Evolutionary conservation across 2,329 filamentous ascomycete genomes (phyloP), one percentile per base, ranked within the genome.

Genomic region (Epichloe coenophiala): DNA sequence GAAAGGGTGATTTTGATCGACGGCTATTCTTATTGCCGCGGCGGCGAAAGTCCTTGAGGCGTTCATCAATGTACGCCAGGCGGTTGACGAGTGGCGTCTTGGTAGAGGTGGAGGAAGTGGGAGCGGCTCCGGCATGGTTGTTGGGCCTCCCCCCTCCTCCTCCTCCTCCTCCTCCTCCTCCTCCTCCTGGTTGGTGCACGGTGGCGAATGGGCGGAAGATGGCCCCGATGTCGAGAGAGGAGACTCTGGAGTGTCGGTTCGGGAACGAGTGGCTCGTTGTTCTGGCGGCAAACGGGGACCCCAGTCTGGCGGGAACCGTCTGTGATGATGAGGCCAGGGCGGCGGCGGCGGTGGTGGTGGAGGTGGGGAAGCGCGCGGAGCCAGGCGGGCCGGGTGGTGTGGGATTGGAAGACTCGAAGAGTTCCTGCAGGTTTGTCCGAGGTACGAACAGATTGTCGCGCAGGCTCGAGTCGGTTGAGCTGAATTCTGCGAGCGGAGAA

Each of bases 231-330:
- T 74, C 71, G 36, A 77, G 65, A 40, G 66, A 68, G 12, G 67
- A 64, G 2, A 71, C 68, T 55, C 74, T 72, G 35, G 71, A 73
- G 33, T 75, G 61, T 40, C 80, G 72, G 52, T 76, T 77, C n/a
- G 80, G 80, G 54, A 82, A 80, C 44, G 79, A 82, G 58, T 78
- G 72, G 61, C 75, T 80, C 12, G 73, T 69, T 50, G 63, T 68
- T 9, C 69, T 61, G 36, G 69, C 69, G 7, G 71, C 66, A 55
- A 83, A 83, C 0, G 80, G 80, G 5, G 80, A 83, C 33, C 80
- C 77, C 4, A 83, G 69, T 6, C 78, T 72, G 13, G 71, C 68
- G 40, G 71, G 73, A 2, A 61, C 62, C 1, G 62, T 59, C 6
- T 69, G 65, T 57, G 60, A 56, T 36, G 54, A 56, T 36, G 54